Conservation (phyloP, 805 yeast species). For the Candida easanensis region DNA sequence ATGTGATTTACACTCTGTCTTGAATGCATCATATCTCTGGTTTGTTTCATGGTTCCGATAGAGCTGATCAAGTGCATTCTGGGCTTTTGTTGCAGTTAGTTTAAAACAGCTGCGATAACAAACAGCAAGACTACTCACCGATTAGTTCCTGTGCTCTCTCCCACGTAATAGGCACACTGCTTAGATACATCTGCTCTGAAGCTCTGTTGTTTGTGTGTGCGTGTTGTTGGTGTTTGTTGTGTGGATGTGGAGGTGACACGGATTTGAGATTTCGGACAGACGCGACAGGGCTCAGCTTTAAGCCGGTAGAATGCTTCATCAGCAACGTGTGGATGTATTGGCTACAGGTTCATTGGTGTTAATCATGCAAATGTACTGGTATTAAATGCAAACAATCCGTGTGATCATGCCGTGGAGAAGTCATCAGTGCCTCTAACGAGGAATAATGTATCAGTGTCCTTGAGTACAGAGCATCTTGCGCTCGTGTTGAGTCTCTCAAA, state of each 20-base stretch:
- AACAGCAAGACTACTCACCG: constrained; percentile 11
- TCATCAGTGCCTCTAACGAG: constrained; percentile 24
- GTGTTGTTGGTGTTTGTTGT: neutral
- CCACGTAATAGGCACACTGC: constrained; percentile 17
- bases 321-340: too few species aligned
- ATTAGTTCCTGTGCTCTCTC: constrained; percentile 10
- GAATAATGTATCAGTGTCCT: constrained; percentile 21
- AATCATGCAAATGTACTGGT: too few species aligned
- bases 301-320: too few species aligned
- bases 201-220: neutral
- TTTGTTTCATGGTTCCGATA: constrained; percentile 46
- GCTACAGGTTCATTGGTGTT: too few species aligned
- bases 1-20: constrained; percentile 33
- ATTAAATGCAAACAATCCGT: too few species aligned
- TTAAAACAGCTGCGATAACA: too few species aligned
- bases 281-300: too few species aligned
- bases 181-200: neutral
- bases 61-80: constrained; percentile 11
- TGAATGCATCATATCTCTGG: constrained; percentile 45
- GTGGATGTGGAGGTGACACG: neutral
- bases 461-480: constrained; percentile 19
- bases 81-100: constrained; percentile 8
- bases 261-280: too few species aligned
- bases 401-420: neutral
- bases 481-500: constrained; percentile 19